phyloP scores from a whole-genome alignment of 805 yeast genomes.

The Lipomyces starkeyi region DNA sequence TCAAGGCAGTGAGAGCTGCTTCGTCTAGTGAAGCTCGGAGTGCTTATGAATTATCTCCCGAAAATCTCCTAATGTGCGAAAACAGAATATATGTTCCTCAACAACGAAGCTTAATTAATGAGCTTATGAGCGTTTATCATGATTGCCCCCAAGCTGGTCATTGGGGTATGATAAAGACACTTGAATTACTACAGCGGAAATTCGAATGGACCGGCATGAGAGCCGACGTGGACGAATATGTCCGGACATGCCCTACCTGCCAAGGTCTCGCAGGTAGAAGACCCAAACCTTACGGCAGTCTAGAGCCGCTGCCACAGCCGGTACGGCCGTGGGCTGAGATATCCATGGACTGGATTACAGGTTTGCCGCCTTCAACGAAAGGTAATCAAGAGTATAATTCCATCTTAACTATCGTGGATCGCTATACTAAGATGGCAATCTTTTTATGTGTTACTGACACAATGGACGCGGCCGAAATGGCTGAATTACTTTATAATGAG shows the following conservation, averaged over 20 bases:
- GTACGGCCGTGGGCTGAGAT: not conserved
- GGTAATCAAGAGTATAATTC: conserved; percentile 22
- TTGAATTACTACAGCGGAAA: not conserved
- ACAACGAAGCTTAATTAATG: not conserved
- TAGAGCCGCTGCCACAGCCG: not conserved
- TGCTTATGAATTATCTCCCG: too few relatives aligned
- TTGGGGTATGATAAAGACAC: not conserved
- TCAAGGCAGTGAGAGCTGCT: not conserved
- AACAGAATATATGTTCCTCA: not conserved
- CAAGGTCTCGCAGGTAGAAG: not conserved
- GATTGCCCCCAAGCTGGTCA: not conserved
- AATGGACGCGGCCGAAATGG: conserved; percentile 15
- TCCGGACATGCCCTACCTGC: not conserved
- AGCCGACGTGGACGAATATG: not conserved
- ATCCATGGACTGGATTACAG: not conserved
- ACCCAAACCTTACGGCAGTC: not conserved
- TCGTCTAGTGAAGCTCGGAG: too few relatives aligned
- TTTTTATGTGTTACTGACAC: conserved; percentile 32
- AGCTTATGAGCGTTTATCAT: not conserved
- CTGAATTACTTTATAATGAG: conserved; percentile 22
- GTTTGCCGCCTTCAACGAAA: not conserved
- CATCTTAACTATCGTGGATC: conserved; percentile 37
- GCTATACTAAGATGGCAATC: conserved; percentile 37
- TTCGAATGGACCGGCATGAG: not conserved
- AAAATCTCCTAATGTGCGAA: too few relatives aligned